phyloP scores from a whole-genome alignment of 306 rosid species.

The Alnus glutinosa region DNA sequence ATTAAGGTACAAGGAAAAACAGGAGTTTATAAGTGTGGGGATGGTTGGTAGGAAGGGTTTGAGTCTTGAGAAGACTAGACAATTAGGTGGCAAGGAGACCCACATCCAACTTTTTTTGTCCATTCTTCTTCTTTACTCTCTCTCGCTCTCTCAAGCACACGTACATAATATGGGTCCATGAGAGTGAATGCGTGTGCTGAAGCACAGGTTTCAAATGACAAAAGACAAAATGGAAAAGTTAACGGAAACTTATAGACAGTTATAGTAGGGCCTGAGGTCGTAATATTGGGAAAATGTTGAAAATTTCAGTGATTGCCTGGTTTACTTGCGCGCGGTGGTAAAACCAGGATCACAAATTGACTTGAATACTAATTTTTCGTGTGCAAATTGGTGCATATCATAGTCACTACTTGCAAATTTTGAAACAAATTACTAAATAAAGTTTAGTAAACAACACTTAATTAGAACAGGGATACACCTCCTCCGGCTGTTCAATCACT shows the following conservation, averaged over 20 bases:
- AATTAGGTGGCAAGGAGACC: constrained; percentile 21
- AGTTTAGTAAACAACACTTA: too few species aligned
- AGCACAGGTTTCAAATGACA: neutral
- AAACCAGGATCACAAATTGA: too few species aligned
- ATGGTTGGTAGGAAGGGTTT: constrained; percentile 19
- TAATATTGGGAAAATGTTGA: too few species aligned
- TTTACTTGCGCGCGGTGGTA: too few species aligned
- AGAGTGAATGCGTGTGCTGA: neutral
- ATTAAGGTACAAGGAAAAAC: neutral
- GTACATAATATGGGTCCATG: constrained; percentile 2
- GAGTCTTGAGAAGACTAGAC: constrained; percentile 33
- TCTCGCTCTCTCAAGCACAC: neutral
- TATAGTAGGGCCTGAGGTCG: too few species aligned
- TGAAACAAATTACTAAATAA: too few species aligned
- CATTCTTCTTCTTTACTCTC: constrained; percentile 12
- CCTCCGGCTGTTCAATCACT: neutral
- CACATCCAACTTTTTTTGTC: constrained; percentile 33
- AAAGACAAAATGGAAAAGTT: too few species aligned
- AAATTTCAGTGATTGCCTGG: too few species aligned
- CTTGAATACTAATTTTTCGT: too few species aligned
- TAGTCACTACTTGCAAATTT: too few species aligned
- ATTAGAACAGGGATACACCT: neutral
- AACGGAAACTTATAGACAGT: too few species aligned
- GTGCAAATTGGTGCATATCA: too few species aligned
- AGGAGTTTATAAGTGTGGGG: neutral